Evolutionary conservation across 208 protist genomes (phyloP), one percentile per base, ranked within the genome.

Genomic region (Tetramitus jugosus): DNA sequence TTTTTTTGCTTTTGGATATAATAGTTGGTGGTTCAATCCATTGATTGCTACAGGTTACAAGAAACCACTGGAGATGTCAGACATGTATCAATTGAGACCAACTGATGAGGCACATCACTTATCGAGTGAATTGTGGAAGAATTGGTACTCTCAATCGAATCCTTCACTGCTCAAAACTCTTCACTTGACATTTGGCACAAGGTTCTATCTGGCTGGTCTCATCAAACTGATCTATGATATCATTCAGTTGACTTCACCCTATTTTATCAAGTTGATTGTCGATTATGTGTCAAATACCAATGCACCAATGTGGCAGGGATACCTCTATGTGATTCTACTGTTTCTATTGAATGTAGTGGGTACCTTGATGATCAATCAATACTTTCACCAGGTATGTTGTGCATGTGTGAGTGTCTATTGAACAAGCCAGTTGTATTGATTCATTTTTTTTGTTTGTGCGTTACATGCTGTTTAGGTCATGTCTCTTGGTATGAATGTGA

Each of bases 221-320:
- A 84, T 88, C 60, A 81, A 86, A 75, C 29, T 93, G 13, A 23
- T 87, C 7, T 78, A 84, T 37, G 84, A 88, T 67, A 77, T 84
- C 35, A 84, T 81, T 71, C 78, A 76, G 14, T 86, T 93, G 43
- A n/a, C 79, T 13, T 13, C 77, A 20, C 91, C 91, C 2, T 60
- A 86, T 17, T 56, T 92, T n/a, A 80, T 94, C 29, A 65, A 87
- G 40, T 8, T 20, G 26, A 46, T 82, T 26, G 45, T 92, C 84
- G 10, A 78, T 84, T 76, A 76, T 53, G 3, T 88, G 2, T 67
- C 75, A 40, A 64, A 67, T 23, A 8, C 45, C 10, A 45, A 76
- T 31, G 65, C 62, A 7, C 72, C 8, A 37, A 89, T 84, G 84
- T 60, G 60, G 1, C 53, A 79, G 37, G 89, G 88, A 26, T 62